A percentile compares a stretch with the other conserved stretches of the same genome.
These are phyloP conservation scores for Psilocybe sp. DNA, from an alignment of 768 basidiomycete genomes.

Conservation along the genomic window DNA sequence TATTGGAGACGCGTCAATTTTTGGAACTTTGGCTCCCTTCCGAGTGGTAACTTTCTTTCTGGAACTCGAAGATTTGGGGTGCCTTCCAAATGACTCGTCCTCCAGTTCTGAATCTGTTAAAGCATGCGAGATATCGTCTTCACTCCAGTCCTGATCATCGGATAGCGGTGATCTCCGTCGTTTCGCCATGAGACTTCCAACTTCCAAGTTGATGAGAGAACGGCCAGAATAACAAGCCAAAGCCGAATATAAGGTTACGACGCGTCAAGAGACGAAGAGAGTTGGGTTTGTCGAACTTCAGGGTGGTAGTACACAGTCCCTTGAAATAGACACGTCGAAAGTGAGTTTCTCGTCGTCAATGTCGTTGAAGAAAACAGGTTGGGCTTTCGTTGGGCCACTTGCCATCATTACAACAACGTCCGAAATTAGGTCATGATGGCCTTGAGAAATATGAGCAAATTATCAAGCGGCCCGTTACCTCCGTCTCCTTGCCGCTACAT, in stretches of 20 bases:
- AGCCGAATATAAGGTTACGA: background rate
- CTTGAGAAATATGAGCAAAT: too few relatives aligned
- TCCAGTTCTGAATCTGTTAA: constrained; percentile 13
- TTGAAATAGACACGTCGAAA: too few relatives aligned
- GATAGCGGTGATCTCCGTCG: constrained; percentile 17
- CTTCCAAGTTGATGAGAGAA: background rate
- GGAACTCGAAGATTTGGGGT: constrained; percentile 1
- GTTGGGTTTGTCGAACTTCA: too few relatives aligned
- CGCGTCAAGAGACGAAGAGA: too few relatives aligned
- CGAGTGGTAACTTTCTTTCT: constrained; percentile 2
- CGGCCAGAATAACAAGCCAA: background rate
- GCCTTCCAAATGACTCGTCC: constrained; percentile 17
- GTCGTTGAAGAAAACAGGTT: too few relatives aligned
- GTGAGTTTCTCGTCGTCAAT: too few relatives aligned
- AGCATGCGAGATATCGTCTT: constrained; percentile 11
- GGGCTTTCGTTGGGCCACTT: too few relatives aligned
- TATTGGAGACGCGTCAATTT: constrained; percentile 10
- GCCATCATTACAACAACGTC: too few relatives aligned
- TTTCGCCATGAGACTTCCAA: constrained; percentile 17
- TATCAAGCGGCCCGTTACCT: too few relatives aligned
- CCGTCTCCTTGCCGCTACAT: too few relatives aligned
- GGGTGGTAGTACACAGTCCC: too few relatives aligned
- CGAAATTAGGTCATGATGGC: too few relatives aligned
- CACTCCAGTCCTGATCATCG: constrained; percentile 16
- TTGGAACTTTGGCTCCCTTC: constrained; percentile 5